Evolutionary conservation across 192 early-diverging fungal genomes (phyloP), one percentile per base, ranked within the genome.

Genomic region (Martensiomyces pterosporus): DNA sequence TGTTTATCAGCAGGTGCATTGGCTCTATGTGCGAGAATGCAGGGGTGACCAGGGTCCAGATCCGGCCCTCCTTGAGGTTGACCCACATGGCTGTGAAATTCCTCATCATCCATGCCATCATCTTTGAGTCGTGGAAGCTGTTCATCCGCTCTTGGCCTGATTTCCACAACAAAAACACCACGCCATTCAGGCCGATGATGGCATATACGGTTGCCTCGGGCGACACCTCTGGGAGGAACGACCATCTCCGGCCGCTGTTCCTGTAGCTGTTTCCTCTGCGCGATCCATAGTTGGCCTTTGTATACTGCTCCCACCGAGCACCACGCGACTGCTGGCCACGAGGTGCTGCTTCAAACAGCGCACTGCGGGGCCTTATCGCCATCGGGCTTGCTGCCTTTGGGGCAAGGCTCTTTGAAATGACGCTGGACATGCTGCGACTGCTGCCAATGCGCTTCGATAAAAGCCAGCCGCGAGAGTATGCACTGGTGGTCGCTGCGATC

Each of bases 41-140:
- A 12, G 72, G 52, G 21, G 76, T 78, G 4, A 78, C 16, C 10
- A 75, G 52, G 19, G 76, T 78, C 66, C 67, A 78, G 14, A 66
- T 24, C 19, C 76, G 61, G 4, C 71, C 71, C 12, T 42, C 21
- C 7, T 23, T 43, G 8, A 66, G 45, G 37, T 70, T 63, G 33
- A 17, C 49, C 47, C 57, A 60, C 35, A 44, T 70, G 9, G 45
- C 48, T 3, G 58, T 54, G 32, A 67, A 77, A 51, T 77, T 61
- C 0, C 35, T 24, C 15, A 45, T 27, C 67, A 77, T 66, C 63
- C 50, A 67, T 3, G 4, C 22, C 22, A 44, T 0, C 49, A 71
- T 33, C 5, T 17, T 35, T 25, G 9, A 7, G 43, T 71, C 67
- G 40, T 46, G 43, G 8, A 64, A 44, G 17, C 49, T 46, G 3